Base-by-base conservation (phyloP, 345 rosid species). In the Punica granatum region DNA sequence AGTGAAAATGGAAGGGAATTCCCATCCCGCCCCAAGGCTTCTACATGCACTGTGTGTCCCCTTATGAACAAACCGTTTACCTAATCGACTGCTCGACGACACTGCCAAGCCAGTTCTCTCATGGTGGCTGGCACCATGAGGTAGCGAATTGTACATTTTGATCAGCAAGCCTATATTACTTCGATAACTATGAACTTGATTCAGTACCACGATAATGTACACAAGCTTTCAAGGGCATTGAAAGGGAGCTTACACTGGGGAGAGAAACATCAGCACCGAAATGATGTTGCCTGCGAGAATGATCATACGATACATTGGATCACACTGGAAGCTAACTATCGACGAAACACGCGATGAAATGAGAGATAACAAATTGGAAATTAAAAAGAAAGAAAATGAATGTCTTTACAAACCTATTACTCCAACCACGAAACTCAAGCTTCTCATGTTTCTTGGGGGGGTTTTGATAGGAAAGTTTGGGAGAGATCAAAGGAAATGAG, bases 191-290 rank as follows among this genome's bases (percentile, higher is more conserved):
- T n/a, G n/a, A n/a, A n/a, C n/a, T n/a, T n/a, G n/a, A n/a, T n/a
- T n/a, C n/a, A n/a, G n/a, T n/a, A n/a, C n/a, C n/a, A n/a, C n/a
- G n/a, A n/a, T n/a, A n/a, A n/a, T n/a, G 16, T 18, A 49, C 23
- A 21, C 54, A 6, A 3, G 25, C 6, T 19, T 19, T 19, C 3
- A 21, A n/a, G 54, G 23, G 23, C 25, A 18, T 9, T 43, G 48
- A n/a, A 49, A 19, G 54, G 26, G 25, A 19, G 54, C 71, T 80
- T 78, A 90, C 97, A 80, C 68, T 6, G 97, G 97, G 54, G 97
- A 75, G 68, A 90, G 92, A 76, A 90, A 90, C 64, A 90, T 74
- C 44, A 88, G 79, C 21, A 86, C 86, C 25, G 97, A 88, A 64
- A 85, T 85, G 19, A 88, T 68, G 75, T 85, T 88, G 62, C 95